A percentile compares a stretch with the other conserved stretches of the same genome.
Conservation (phyloP, 1,284 basidiomycete genomes). For the Pseudozyma hubeiensis region DNA sequence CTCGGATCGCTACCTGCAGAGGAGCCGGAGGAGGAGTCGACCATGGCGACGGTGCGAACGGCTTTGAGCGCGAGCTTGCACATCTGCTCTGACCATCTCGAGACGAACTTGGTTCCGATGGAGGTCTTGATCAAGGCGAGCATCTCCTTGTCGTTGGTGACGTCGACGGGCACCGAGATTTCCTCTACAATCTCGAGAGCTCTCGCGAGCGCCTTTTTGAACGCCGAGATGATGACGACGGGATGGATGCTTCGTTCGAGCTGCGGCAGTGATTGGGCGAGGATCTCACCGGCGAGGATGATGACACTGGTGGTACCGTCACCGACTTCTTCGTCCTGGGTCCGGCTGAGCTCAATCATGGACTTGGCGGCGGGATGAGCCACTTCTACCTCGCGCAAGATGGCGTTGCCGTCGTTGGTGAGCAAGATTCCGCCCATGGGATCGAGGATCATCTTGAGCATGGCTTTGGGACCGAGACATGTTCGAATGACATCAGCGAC, state of each 20-base stretch:
- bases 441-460: conserved; percentile 99
- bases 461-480: conserved; percentile 95
- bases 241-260: conserved; percentile 97
- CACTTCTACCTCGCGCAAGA: conserved; percentile 96
- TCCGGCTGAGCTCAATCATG: conserved; percentile 97
- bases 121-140: conserved; percentile 96
- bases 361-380: conserved; percentile 98
- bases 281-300: conserved; percentile 96
- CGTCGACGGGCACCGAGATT: conserved; percentile 91
- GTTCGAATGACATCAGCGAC: conserved; percentile 99
- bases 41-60: conserved; percentile 81
- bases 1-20: conserved; percentile 23
- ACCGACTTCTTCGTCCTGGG: conserved; percentile 98
- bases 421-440: conserved; percentile 70
- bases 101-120: conserved; percentile 98
- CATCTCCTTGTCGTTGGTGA: conserved; percentile 89
- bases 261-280: conserved; percentile 91
- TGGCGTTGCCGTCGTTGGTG: conserved; percentile 98
- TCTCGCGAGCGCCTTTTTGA: conserved; percentile 93
- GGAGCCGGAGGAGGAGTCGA: conserved; percentile 67
- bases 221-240: conserved; percentile 97
- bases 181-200: conserved; percentile 87
- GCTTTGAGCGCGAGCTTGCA: conserved; percentile 92
- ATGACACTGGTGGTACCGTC: conserved; percentile 98
- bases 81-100: conserved; percentile 97